Evolutionary conservation across 192 early-diverging fungal genomes (phyloP), one percentile per base, ranked within the genome.

Genomic region (Coemansia sp.): DNA sequence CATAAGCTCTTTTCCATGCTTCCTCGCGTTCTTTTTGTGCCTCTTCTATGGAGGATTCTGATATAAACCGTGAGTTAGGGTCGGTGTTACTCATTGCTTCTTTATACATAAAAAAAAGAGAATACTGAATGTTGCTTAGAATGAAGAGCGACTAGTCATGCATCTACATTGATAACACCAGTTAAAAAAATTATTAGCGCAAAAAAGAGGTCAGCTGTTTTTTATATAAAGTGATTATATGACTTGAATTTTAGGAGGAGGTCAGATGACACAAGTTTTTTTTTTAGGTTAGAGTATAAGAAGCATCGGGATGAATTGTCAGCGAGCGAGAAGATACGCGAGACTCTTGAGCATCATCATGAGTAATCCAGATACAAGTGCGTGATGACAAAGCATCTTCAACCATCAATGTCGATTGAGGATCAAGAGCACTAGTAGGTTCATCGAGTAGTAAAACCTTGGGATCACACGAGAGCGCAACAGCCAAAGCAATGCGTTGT

Each of bases 351-450:
- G 81, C 70, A 9, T 84, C 85, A 56, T 85, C 85, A 65, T 95
- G 93, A 1, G 92, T 93, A 61, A 95, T 87, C 89, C 89, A 90
- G 26, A 95, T 76, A 59, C 91, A 91, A 30, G 88, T 88, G 24
- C 82, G 65, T 7, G 70, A 56, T 22, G 82, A 59, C 41, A 96
- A 68, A 0, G 92, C 85, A 7, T 85, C 66, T 64, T 96, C 92
- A 2, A 96, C 94, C 26, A 88, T 67, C 25, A 72, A 60, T 31
- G 84, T 83, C 0, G 91, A 82, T 53, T 76, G 82, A 27, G 89
- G 87, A 71, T 96, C 94, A 41, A 96, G 61, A 2, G 94, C 92
- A 16, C 88, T 89, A 1, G 94, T 95, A 3, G 94, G 94, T 69
- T 95, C 93, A 73, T 95, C 92, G 6, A 95, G 82, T 23, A 95